Conservation (phyloP, 2,329 filamentous ascomycete genomes). For the Clarireedia homoeocarpa region DNA sequence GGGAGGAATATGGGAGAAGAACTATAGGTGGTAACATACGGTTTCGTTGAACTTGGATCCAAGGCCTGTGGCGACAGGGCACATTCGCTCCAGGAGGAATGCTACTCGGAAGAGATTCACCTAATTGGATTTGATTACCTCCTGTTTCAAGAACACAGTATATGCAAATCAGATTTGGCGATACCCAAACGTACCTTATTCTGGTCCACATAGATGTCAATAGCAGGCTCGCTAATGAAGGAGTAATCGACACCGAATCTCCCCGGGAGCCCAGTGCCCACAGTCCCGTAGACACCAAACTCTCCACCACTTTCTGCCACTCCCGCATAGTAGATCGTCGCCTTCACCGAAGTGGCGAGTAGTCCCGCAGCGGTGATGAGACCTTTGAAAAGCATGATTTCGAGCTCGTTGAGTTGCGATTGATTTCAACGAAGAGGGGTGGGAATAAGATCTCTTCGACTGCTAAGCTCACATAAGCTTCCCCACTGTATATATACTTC, state of each 20-base stretch:
- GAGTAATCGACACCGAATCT: constrained; percentile 41
- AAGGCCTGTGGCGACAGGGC: constrained; percentile 37
- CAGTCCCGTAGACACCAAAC: constrained; percentile 37
- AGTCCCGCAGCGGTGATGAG: not conserved
- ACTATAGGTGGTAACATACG: constrained; percentile 12
- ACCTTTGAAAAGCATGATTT: not conserved
- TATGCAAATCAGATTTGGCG: too few species aligned
- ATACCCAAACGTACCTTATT: constrained; percentile 31
- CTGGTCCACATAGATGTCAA: constrained; percentile 39
- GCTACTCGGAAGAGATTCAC: constrained; percentile 41
- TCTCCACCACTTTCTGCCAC: constrained; percentile 41
- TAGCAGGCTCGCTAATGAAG: constrained; percentile 39
- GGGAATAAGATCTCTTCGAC: not conserved
- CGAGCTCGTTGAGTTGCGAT: not conserved
- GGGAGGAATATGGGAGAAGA: too few species aligned
- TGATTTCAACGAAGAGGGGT: not conserved
- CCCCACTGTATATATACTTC: too few species aligned
- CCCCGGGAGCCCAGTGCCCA: constrained; percentile 40
- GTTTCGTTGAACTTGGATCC: constrained; percentile 43
- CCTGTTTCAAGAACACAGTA: not conserved
- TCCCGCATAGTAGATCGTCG: constrained; percentile 41
- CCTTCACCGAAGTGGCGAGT: constrained; percentile 12
- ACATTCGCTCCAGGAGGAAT: constrained; percentile 45
- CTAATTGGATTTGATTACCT: constrained; percentile 11
- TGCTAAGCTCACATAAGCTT: too few species aligned